phyloP scores from a whole-genome alignment of 177 flowering plant genomes.

The Vitis hybrid region DNA sequence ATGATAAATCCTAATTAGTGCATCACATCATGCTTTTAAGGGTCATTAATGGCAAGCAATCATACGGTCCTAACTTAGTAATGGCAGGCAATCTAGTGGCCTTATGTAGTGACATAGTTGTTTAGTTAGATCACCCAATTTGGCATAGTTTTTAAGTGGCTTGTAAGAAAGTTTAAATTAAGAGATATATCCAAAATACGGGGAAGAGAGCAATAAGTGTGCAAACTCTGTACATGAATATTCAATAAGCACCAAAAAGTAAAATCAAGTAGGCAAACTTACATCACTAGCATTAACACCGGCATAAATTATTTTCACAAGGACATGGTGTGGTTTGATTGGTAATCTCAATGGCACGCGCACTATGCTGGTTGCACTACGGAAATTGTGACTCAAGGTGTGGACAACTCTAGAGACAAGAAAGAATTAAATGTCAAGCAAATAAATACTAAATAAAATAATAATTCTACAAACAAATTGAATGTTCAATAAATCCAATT shows the following conservation, averaged over 20 bases:
- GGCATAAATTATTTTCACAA: slow-evolving; percentile 83
- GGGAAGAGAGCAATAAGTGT: background rate
- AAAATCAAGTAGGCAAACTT: slow-evolving; percentile 37
- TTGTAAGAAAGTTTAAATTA: background rate
- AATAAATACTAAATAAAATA: too few relatives aligned
- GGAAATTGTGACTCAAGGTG: slow-evolving; percentile 78
- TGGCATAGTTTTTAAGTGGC: background rate
- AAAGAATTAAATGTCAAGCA: slow-evolving; percentile 11
- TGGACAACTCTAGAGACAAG: slow-evolving; percentile 70
- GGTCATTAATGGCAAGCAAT: too few relatives aligned
- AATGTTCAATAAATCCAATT: too few relatives aligned
- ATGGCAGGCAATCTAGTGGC: background rate
- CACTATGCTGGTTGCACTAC: slow-evolving; percentile 70
- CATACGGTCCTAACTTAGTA: too few relatives aligned
- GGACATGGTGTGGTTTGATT: slow-evolving; percentile 64
- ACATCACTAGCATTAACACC: slow-evolving; percentile 99
- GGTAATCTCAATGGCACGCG: slow-evolving; percentile 56
- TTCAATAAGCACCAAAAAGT: background rate
- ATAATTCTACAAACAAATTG: too few relatives aligned
- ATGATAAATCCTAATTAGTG: too few relatives aligned
- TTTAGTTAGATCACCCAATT: background rate
- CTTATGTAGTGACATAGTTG: background rate
- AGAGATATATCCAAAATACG: background rate
- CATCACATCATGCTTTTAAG: too few relatives aligned
- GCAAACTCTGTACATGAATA: background rate